Evolutionary conservation across 2,329 filamentous ascomycete species (phyloP).

Genomic region (Colletotrichum orchidophilum): DNA sequence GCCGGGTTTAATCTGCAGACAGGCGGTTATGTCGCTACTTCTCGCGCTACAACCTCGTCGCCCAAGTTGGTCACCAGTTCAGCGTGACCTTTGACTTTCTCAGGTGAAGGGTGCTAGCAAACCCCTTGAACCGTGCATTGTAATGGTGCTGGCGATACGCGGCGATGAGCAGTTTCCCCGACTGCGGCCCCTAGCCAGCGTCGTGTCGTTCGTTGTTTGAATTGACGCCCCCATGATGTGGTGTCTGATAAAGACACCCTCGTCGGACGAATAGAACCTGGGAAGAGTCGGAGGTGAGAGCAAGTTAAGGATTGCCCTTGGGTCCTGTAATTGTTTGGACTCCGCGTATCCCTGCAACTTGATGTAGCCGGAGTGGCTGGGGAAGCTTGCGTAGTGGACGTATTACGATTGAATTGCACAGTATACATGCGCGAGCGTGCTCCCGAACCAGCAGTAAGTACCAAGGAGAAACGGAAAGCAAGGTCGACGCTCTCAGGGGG

Average conservation of each 20-base stretch:
- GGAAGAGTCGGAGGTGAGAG: not conserved
- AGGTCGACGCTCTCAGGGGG: slow-evolving; percentile 5
- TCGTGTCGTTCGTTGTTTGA: not conserved
- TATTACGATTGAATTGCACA: not conserved
- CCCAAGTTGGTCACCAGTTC: slow-evolving; percentile 23
- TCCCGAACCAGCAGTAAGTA: not conserved
- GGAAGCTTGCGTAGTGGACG: slow-evolving; percentile 8
- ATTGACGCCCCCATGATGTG: slow-evolving; percentile 2
- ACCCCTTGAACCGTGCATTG: slow-evolving; percentile 9
- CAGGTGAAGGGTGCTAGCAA: not conserved
- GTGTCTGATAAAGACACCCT: not conserved
- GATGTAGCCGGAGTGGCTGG: slow-evolving; percentile 18
- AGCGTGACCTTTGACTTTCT: not conserved
- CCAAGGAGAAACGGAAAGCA: not conserved
- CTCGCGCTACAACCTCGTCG: slow-evolving; percentile 24
- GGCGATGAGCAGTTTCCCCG: not conserved
- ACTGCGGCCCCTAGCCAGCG: not conserved
- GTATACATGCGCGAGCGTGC: not conserved
- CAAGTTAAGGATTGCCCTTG: slow-evolving; percentile 8
- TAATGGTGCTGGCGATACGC: not conserved
- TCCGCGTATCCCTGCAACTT: slow-evolving; percentile 20
- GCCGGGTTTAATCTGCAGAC: slow-evolving; percentile 19
- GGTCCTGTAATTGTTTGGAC: slow-evolving; percentile 21
- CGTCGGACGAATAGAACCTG: not conserved
- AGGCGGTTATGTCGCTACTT: slow-evolving; percentile 26